A percentile compares a stretch with the other conserved stretches of the same genome.
phyloP scores from a whole-genome alignment of 2,329 filamentous ascomycete species.

The Clarireedia homoeocarpa region DNA sequence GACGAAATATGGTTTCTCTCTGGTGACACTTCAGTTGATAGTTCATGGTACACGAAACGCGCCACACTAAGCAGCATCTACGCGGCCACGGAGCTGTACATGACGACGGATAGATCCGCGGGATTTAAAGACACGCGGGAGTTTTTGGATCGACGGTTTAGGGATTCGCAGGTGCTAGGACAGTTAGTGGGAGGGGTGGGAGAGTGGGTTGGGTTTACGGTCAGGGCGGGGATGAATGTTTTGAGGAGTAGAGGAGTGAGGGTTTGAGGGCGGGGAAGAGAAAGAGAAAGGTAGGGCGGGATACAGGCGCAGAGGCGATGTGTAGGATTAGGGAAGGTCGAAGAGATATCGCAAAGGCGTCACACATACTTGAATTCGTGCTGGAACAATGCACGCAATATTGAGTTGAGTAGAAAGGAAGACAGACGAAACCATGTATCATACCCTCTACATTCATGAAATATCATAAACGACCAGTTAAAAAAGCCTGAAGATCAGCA shows the following conservation, averaged over 20 bases:
- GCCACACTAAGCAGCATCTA: constrained; percentile 58
- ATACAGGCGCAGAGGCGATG: not conserved
- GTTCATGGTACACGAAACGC: constrained; percentile 77
- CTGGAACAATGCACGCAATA: no score
- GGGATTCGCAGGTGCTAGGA: constrained; percentile 58
- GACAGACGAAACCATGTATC: no score
- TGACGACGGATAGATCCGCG: constrained; percentile 77
- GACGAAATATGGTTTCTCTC: constrained; percentile 90
- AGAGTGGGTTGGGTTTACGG: constrained; percentile 78
- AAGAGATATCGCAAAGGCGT: no score
- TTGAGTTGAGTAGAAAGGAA: no score
- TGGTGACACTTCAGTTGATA: constrained; percentile 74
- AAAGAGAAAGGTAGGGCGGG: constrained; percentile 3
- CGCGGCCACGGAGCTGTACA: constrained; percentile 78
- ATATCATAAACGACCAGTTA: no score
- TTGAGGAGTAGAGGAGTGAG: constrained; percentile 80
- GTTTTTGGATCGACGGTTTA: constrained; percentile 65
- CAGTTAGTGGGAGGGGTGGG: constrained; percentile 54
- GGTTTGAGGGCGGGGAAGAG: constrained; percentile 35
- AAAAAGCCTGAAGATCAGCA: no score
- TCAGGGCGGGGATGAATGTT: constrained; percentile 68
- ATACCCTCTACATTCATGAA: no score
- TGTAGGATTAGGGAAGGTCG: not conserved
- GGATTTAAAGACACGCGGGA: constrained; percentile 69
- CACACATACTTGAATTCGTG: no score